Percentiles rank a stretch among this genome's conserved stretches.
Evolutionary conservation across 2,329 filamentous ascomycete genomes (phyloP).

Genomic region (Ilyonectria destructans): DNA sequence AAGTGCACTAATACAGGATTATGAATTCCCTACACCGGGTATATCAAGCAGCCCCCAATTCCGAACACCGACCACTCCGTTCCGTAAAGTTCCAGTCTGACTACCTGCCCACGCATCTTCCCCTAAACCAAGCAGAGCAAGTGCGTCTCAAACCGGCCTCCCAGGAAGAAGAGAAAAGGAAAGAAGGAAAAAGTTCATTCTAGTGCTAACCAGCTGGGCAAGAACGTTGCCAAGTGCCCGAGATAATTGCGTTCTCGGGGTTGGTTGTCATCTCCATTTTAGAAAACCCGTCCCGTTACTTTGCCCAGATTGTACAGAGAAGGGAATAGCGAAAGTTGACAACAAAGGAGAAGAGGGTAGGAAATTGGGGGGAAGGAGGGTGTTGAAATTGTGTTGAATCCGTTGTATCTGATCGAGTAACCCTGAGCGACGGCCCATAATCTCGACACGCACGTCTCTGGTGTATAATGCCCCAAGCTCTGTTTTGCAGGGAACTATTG

Average conservation of each 20-base stretch:
- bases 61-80: conserved; percentile 47
- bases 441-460: neutral
- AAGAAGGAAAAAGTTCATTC: conserved; percentile 38
- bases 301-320: conserved; percentile 35
- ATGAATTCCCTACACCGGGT: conserved; percentile 46
- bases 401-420: neutral
- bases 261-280: conserved; percentile 25
- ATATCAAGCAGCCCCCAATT: conserved; percentile 46
- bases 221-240: conserved; percentile 28
- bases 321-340: conserved; percentile 12
- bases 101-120: conserved; percentile 36
- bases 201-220: conserved; percentile 31
- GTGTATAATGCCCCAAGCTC: too few species aligned
- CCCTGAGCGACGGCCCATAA: neutral
- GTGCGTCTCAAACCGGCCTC: conserved; percentile 30
- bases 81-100: conserved; percentile 42
- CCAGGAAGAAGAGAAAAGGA: conserved; percentile 22
- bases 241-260: conserved; percentile 27
- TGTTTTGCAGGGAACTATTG: too few species aligned
- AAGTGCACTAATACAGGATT: conserved; percentile 37
- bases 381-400: neutral
- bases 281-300: conserved; percentile 28
- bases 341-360: conserved; percentile 22
- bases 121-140: conserved; percentile 27
- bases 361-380: conserved; percentile 15